Base-by-base conservation (phyloP, 2,329 filamentous ascomycete species). In the Samsoniella hepiali region DNA sequence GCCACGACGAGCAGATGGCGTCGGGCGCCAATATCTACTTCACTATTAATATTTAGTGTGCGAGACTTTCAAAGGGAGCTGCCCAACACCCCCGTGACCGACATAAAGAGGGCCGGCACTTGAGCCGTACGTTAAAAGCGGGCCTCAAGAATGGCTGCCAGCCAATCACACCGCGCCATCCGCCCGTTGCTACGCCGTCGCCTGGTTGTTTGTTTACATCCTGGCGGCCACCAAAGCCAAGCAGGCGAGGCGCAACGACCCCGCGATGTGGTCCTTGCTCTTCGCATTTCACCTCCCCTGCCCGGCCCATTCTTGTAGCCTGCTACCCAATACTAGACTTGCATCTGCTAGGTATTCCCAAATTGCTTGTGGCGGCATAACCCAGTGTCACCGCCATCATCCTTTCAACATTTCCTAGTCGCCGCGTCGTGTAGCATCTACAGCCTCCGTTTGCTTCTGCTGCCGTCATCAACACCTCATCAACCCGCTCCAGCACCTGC, bases 181-280 rank as follows among this genome's bases (percentile, higher is more conserved):
- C 31, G 29, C 31, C 66, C 69, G 72, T 74, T 74, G 72, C 72
- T 73, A 68, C 69, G 72, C 67, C 64, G 72, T 72, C 71, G 69
- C 66, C 66, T 66, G 64, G 67, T 69, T 72, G 72, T 74, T 74
- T 74, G 71, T 74, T 74, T 74, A 74, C 72, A 63, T 63, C 13
- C 60, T 44, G 44, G 36, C 53, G 15, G 29, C 50, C 47, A 10
- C 34, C 38, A 40, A 58, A 58, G 40, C 59, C 34, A 32, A n/a
- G 34, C 22, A 38, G 36, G 11, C 54, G 40, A 57, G 44, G 57
- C 32, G 50, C 57, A 65, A 65, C 63, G 62, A 67, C 68, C 69
- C 69, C 69, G 68, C 69, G 67, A 65, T 66, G 58, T 64, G 65
- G 64, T 60, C 63, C 64, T 60, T 49, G 63, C 62, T 57, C 64